phyloP scores from a whole-genome alignment of 495 filamentous ascomycete genomes.

The Symbiotaphrina buchneri region DNA sequence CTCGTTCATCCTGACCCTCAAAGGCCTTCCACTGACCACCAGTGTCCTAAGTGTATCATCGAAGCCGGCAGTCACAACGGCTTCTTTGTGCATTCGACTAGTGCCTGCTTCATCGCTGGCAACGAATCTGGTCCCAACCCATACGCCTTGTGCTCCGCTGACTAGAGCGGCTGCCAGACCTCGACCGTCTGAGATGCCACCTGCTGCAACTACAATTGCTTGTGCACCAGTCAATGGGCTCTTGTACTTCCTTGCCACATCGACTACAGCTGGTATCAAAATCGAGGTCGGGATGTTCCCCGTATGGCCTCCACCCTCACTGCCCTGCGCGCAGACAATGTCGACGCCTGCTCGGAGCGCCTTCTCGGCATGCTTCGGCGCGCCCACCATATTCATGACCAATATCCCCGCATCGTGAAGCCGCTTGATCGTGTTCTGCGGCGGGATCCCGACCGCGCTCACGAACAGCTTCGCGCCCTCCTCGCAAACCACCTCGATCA shows the following conservation, averaged over 20 bases:
- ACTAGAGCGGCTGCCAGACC: constrained; percentile 75
- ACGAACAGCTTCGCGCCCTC: constrained; percentile 84
- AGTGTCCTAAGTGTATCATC: constrained; percentile 91
- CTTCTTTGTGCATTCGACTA: constrained; percentile 86
- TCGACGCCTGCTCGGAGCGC: constrained; percentile 72
- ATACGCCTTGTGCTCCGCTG: constrained; percentile 80
- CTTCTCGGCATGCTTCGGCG: constrained; percentile 96
- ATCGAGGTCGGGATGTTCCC: constrained; percentile 76
- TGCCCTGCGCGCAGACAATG: constrained; percentile 84
- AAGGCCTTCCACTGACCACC: constrained; percentile 62
- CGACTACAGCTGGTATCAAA: constrained; percentile 74
- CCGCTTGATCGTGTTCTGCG: constrained; percentile 65
- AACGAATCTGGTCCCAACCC: constrained; percentile 94
- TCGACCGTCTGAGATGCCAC: constrained; percentile 85
- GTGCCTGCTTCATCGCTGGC: constrained; percentile 85
- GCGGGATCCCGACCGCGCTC: constrained; percentile 86
- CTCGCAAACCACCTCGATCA: constrained; percentile 81
- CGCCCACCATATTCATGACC: constrained; percentile 99
- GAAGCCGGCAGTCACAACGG: constrained; percentile 74
- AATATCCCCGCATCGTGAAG: constrained; percentile 73
- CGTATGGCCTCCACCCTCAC: constrained; percentile 82
- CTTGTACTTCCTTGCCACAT: constrained; percentile 58
- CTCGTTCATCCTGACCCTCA: constrained; percentile 76
- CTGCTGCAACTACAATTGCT: constrained; percentile 82
- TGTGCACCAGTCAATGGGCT: constrained; percentile 68